A percentile compares a stretch with the other conserved stretches of the same genome.
Evolutionary conservation across 441 rosid genomes (phyloP).

Genomic region (Hypseocharis bilobata): DNA sequence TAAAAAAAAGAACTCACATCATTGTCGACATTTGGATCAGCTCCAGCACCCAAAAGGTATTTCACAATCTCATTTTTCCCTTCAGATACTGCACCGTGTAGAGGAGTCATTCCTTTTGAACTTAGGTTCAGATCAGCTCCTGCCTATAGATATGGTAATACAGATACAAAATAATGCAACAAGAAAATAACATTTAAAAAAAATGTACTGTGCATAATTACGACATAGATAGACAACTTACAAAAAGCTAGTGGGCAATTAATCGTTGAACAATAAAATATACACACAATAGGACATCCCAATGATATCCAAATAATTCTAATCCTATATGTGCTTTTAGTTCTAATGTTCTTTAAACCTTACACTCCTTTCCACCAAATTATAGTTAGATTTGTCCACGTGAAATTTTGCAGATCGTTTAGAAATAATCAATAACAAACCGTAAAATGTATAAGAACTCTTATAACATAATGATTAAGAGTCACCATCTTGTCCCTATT

Average conservation of each 20-base stretch:
- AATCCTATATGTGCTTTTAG: no score
- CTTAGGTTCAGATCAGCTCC: neutral
- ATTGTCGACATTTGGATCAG: neutral
- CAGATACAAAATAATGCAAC: no score
- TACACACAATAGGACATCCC: no score
- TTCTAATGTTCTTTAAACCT: neutral
- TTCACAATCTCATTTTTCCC: neutral
- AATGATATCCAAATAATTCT: no score
- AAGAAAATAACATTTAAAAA: no score
- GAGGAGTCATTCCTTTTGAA: neutral
- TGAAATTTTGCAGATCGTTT: neutral
- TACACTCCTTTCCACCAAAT: neutral
- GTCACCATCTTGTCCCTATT: no score
- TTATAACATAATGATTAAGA: no score
- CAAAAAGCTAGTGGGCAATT: no score
- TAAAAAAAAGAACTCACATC: neutral
- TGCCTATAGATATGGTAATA: neutral
- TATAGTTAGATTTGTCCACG: no score
- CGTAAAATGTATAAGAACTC: neutral
- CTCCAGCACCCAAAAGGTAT: neutral
- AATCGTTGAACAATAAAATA: no score
- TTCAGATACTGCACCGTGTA: neutral
- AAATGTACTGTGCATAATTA: no score
- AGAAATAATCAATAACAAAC: neutral
- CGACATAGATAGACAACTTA: no score